Base-by-base conservation (phyloP, 129 eudicot species). In the Flaveria sonorensis region DNA sequence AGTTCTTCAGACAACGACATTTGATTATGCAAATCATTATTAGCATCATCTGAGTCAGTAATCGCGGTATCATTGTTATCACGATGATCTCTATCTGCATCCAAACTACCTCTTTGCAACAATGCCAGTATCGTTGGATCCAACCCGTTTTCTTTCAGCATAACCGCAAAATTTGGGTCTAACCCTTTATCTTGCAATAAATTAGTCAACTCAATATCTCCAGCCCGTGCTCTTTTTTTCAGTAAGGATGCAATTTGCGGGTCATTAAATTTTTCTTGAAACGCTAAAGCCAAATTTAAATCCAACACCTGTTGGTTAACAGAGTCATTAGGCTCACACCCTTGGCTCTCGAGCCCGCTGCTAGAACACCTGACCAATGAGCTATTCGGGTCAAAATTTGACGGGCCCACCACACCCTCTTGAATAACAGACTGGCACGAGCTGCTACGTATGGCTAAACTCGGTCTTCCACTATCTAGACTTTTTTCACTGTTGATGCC, bases 1-100 rank as follows among this genome's bases (percentile, higher is more conserved):
- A 95, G 92, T 84, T 95, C 99, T 77, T 95, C 99, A 10, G 99
- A 95, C 6, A 95, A 81, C 0, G 99, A 86, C 45, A 95, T 86
- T 81, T 87, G 92, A 88, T 87, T 91, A 53, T 89, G 97, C 50
- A 86, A 82, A 80, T 81, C 74, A 78, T 79, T 84, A 20, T 85
- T 89, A 72, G 83, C 86, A 80, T 82, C 86, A 61, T 82, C 86
- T 0, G 97, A 85, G 70, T 94, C 92, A 21, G 77, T 60, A 68
- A 89, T 71, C 65, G 85, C 83, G 39, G 82, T 60, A 55, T 91
- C 89, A 24, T 89, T 87, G 78, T 89, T 89, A 69, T 91, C 97
- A 77, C 95, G 86, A 82, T 95, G 99, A 71, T 91, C 97, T 80
- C 99, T 86, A 83, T 95, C 99, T 18, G 99, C 99, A 91, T 95